These are phyloP conservation scores for Coemansia sp. DNA, from an alignment of 192 early-diverging fungal species.

Conservation along the genomic window DNA sequence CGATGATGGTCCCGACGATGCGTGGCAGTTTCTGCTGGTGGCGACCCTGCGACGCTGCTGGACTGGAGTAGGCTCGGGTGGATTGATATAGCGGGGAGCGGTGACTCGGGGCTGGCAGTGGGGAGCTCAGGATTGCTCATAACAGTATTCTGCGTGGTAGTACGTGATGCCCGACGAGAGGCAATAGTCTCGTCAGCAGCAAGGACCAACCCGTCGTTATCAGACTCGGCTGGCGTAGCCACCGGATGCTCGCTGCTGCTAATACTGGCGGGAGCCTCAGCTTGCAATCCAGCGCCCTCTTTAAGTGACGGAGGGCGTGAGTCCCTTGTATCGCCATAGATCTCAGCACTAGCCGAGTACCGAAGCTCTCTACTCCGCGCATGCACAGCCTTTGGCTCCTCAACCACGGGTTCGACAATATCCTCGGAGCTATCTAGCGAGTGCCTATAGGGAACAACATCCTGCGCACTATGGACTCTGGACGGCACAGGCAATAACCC, in stretches of 20 bases:
- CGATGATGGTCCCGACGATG: background rate
- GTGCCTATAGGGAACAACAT: constrained; percentile 1
- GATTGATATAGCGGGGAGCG: constrained; percentile 14
- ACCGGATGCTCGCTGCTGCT: background rate
- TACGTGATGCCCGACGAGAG: constrained; percentile 23
- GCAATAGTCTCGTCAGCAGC: constrained; percentile 30
- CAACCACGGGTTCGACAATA: background rate
- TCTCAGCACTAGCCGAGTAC: constrained; percentile 8
- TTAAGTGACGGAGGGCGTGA: background rate
- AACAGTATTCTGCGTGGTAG: constrained; percentile 17
- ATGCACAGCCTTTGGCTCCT: constrained; percentile 3
- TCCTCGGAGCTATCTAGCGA: background rate
- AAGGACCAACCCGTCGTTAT: constrained; percentile 33
- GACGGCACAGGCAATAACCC: background rate
- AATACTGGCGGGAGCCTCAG: background rate
- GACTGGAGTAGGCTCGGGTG: constrained; percentile 24
- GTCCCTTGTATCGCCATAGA: constrained; percentile 8
- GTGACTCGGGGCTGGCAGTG: background rate
- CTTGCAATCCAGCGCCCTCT: background rate
- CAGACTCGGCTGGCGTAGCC: background rate
- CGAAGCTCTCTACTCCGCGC: constrained; percentile 6
- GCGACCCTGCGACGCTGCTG: background rate
- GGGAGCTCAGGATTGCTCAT: constrained; percentile 30
- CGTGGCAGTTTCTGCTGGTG: background rate
- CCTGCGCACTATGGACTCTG: constrained; percentile 37